Conservation (phyloP, 73 alveolate species). For the Paramecium pentaurelia region DNA sequence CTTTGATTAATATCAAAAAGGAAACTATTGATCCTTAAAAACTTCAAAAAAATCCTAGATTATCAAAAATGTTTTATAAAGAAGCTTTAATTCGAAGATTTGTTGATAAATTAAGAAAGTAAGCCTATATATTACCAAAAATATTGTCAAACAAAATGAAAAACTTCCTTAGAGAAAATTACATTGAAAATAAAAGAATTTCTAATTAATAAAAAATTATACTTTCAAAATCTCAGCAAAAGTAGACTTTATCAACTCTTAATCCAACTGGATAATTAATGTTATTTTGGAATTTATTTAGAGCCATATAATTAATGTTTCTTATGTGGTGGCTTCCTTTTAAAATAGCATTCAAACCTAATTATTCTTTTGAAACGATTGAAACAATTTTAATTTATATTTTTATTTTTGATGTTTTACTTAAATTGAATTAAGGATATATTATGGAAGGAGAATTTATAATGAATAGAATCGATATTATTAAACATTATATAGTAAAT, state of each 20-base stretch:
- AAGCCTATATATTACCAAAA: not conserved
- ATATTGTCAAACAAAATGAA: not conserved
- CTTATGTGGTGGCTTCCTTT: conserved; percentile 35
- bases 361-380: not conserved
- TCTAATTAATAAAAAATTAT: not conserved
- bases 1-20: not conserved
- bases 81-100: not conserved
- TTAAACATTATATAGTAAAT: not conserved
- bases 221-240: not conserved
- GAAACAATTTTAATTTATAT: not conserved
- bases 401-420: not conserved
- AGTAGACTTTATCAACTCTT: not conserved
- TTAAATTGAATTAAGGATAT: not conserved
- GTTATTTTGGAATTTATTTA: not conserved
- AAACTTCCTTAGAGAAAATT: not conserved
- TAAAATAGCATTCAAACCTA: not conserved
- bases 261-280: not conserved
- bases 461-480: not conserved
- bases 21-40: not conserved
- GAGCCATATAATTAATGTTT: not conserved
- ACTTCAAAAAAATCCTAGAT: not conserved
- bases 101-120: not conserved
- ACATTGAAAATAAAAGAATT: not conserved
- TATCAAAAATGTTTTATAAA: not conserved
- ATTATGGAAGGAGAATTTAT: not conserved